Conservation (phyloP, 208 protist species). For the Trypanosoma scelopori region DNA sequence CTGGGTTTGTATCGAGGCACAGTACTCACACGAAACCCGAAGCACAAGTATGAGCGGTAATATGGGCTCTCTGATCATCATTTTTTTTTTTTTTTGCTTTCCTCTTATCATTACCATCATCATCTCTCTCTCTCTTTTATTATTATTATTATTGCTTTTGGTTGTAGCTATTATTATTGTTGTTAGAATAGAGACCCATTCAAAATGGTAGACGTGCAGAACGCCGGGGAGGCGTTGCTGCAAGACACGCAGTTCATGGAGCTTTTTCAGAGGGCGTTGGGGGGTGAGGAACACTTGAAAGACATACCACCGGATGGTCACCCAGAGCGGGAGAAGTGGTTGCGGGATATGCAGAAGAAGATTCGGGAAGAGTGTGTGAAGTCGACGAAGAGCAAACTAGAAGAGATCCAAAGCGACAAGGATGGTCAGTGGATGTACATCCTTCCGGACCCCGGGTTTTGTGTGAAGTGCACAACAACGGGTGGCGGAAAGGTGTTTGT, state of each 20-base stretch:
- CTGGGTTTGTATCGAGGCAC: no score
- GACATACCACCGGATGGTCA: slow-evolving; percentile 79
- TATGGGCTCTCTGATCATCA: background rate
- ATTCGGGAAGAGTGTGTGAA: slow-evolving; percentile 62
- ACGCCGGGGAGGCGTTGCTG: slow-evolving; percentile 56
- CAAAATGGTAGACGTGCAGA: slow-evolving; percentile 24
- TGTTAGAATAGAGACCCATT: background rate
- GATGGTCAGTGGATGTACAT: slow-evolving; percentile 90
- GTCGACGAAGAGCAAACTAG: slow-evolving; percentile 61
- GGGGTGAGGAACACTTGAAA: slow-evolving; percentile 40
- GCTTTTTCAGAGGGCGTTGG: slow-evolving; percentile 68
- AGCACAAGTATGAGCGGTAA: background rate
- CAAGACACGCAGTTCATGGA: slow-evolving; percentile 82
- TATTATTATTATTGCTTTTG: slow-evolving; percentile 23
- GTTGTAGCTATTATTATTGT: no score
- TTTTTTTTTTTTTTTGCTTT: slow-evolving; percentile 16
- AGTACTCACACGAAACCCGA: no score
- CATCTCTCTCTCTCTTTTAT: background rate
- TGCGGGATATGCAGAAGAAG: slow-evolving; percentile 66
- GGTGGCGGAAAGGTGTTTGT: slow-evolving; percentile 87
- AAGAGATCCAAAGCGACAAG: slow-evolving; percentile 85
- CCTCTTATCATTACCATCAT: background rate
- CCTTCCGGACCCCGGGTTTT: slow-evolving; percentile 78
- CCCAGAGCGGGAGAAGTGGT: slow-evolving; percentile 66
- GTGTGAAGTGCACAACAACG: slow-evolving; percentile 72